Evolutionary conservation across 176 grass and related monocot genomes (phyloP), one percentile per base, ranked within the genome.

Genomic region (Aegilops speltoides): DNA sequence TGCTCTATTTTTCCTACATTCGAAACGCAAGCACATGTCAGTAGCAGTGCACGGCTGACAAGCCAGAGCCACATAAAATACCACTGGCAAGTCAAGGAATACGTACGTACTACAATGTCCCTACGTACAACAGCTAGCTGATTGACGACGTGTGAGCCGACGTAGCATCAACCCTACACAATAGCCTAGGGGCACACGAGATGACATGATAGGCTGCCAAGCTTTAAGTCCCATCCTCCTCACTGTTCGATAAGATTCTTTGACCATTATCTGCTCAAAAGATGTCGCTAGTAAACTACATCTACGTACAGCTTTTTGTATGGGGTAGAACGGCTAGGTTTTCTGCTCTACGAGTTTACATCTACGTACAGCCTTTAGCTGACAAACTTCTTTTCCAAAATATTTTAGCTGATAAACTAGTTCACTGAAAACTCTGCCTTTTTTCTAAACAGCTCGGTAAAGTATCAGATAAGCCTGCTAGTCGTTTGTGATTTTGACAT

Each of bases 181-280:
- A 54, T 54, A 56, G 87, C 65, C 28, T 50, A 48, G 65, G 76
- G 59, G 75, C 38, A 67, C 59, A 79, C 64, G 36, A 87, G 73
- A 91, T 62, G 76, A 80, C 81, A 73, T 75, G 79, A 76, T 60
- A 75, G 46, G 34, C 46, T 34, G 43, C 60, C 74, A 80, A 14
- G 26, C 85, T 87, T 84, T 73, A 75, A 80, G 80, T 87, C 84
- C 43, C 79, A 74, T 87, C 85, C 36, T 67, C 67, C 26, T 28
- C 73, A 23, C 85, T 84, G 67, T 84, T 87, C 0, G 34, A 80
- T 59, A 34, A 36, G 89, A 87, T 61, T 79, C 81, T 80, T 91
- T 80, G 67, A 75, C 85, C 61, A 75, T 76, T 73, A 11, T 45
- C 31, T 77, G 54, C 65, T 7, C 56, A 43, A n/a, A 29, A 36